Conservation (phyloP, 169 alveolate genomes). For the Miamiensis avidus region DNA sequence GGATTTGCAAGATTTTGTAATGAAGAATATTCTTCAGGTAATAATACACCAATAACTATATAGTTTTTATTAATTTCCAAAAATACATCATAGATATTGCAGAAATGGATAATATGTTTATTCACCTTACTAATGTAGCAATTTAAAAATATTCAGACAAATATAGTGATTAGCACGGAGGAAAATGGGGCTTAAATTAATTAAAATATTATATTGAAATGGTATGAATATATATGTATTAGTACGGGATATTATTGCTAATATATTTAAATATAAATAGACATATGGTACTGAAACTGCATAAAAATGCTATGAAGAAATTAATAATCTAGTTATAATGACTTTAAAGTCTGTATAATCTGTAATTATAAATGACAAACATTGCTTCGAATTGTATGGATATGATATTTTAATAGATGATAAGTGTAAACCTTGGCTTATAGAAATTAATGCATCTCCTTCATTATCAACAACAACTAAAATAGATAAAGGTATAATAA, state of each 20-base stretch:
- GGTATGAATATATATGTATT: constrained; percentile 8
- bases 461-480: constrained; percentile 78
- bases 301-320: constrained; percentile 81
- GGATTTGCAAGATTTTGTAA: constrained; percentile 87
- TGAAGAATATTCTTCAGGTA: constrained; percentile 74
- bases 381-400: constrained; percentile 88
- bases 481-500: constrained; percentile 4
- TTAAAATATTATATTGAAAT: constrained; percentile 75
- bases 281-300: constrained; percentile 72
- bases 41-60: neutral
- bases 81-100: constrained; percentile 62
- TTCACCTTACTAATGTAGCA: constrained; percentile 88
- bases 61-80: neutral
- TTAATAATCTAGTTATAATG: constrained; percentile 64
- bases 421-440: constrained; percentile 85
- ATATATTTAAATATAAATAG: constrained; percentile 1
- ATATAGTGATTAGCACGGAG: constrained; percentile 83
- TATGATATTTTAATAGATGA: constrained; percentile 82
- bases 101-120: constrained; percentile 84
- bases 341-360: constrained; percentile 58
- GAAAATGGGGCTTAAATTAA: constrained; percentile 77
- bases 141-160: constrained; percentile 81
- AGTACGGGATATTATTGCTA: too few relatives aligned
- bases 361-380: constrained; percentile 83
- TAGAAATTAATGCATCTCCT: constrained; percentile 86